Evolutionary conservation across 108 stramenopile genomes (phyloP).

Genomic region (Nannochloropsis salina): DNA sequence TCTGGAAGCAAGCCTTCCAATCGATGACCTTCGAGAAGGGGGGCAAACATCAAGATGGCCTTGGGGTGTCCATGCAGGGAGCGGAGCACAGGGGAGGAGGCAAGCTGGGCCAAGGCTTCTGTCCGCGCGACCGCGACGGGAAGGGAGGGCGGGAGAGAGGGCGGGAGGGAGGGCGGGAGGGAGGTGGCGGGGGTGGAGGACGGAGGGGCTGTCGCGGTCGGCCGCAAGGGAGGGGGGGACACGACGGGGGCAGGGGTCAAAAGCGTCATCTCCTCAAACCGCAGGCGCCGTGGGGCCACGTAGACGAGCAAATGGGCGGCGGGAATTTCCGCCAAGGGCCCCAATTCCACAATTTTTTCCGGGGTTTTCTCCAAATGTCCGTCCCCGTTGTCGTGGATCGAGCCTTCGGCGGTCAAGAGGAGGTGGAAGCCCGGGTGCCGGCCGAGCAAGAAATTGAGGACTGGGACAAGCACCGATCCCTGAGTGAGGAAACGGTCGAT

Average conservation of each 20-base stretch:
- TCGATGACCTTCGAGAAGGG: background rate
- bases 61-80: background rate
- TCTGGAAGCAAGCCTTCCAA: background rate
- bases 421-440: background rate
- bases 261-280: background rate
- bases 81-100: background rate
- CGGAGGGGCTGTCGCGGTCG: background rate
- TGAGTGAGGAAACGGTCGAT: background rate
- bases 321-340: background rate
- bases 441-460: background rate
- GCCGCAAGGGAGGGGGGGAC: background rate
- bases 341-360: background rate
- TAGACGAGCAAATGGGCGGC: slow-evolving; percentile 12
- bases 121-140: background rate
- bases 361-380: background rate
- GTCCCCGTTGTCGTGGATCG: background rate
- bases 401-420: background rate
- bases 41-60: background rate
- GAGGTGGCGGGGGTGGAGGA: background rate
- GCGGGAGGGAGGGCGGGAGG: background rate
- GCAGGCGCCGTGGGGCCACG: background rate
- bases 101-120: background rate
- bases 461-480: background rate
- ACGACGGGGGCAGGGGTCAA: background rate
- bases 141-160: background rate